These are phyloP conservation scores for Boechera retrofracta DNA, from an alignment of 345 rosid genomes.

Conservation along the genomic window DNA sequence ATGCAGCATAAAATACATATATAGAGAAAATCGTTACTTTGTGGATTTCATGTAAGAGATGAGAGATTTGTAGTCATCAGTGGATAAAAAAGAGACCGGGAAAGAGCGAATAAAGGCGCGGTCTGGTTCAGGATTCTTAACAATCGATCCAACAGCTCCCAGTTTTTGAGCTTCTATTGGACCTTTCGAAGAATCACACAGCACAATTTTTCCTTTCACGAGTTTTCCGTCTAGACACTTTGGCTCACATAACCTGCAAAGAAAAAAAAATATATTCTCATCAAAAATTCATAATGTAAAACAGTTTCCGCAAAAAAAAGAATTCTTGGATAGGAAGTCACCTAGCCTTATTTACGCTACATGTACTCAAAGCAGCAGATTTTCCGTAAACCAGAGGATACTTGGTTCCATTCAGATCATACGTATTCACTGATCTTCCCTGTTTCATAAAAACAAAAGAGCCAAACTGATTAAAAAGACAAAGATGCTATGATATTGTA, in stretches of 20 bases:
- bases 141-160: conserved; percentile 50
- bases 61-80: conserved; percentile 3
- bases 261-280: background rate
- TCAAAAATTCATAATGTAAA: background rate
- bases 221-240: conserved; percentile 37
- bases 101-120: conserved; percentile 34
- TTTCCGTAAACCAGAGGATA: conserved; percentile 44
- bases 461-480: background rate
- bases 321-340: conserved; percentile 25
- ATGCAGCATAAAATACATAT: background rate
- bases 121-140: background rate
- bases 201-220: conserved; percentile 51
- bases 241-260: conserved; percentile 37
- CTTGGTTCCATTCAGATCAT: conserved; percentile 34
- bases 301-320: background rate
- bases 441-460: conserved; percentile 13
- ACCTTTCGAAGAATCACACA: conserved; percentile 27
- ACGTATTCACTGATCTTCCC: conserved; percentile 52
- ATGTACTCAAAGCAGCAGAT: conserved; percentile 33
- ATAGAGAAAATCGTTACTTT: conserved; percentile 39
- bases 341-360: conserved; percentile 11
- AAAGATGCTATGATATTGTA: background rate
- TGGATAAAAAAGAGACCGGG: conserved; percentile 32
- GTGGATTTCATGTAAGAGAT: conserved; percentile 39
- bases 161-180: conserved; percentile 8